A percentile compares a stretch with the other conserved stretches of the same genome.
Evolutionary conservation across 2,329 filamentous ascomycete genomes (phyloP).

Genomic region (Clonostachys sp.): DNA sequence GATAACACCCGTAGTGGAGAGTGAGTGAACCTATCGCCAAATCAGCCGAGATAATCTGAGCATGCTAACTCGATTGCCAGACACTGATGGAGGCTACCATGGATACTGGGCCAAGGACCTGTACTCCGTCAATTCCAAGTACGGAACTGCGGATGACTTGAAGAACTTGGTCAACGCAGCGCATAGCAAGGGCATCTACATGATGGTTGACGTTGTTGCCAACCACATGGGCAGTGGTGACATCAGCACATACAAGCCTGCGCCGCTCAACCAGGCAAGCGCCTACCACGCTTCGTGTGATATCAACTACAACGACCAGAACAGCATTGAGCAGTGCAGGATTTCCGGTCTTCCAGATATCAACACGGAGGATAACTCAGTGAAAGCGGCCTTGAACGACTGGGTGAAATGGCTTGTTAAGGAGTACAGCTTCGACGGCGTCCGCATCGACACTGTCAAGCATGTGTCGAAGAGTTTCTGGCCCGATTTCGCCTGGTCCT

Average conservation of each 20-base stretch:
- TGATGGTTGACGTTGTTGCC: slow-evolving; percentile 59
- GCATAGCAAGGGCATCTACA: slow-evolving; percentile 47
- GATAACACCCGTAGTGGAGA: slow-evolving; percentile 52
- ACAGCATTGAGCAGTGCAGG: slow-evolving; percentile 43
- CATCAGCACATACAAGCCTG: slow-evolving; percentile 36
- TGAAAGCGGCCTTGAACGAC: slow-evolving; percentile 45
- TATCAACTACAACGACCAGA: slow-evolving; percentile 48
- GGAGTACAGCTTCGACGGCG: slow-evolving; percentile 58
- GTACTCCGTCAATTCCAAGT: slow-evolving; percentile 49
- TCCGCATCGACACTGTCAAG: slow-evolving; percentile 58
- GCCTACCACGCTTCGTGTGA: slow-evolving; percentile 61
- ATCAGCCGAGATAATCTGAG: not conserved
- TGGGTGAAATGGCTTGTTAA: slow-evolving; percentile 56
- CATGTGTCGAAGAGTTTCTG: slow-evolving; percentile 58
- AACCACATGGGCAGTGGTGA: slow-evolving; percentile 53
- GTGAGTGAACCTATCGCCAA: slow-evolving; percentile 15
- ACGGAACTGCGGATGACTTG: slow-evolving; percentile 55
- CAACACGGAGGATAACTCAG: slow-evolving; percentile 43
- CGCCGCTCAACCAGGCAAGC: slow-evolving; percentile 41
- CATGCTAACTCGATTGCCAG: slow-evolving; percentile 9
- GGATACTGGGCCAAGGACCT: slow-evolving; percentile 51
- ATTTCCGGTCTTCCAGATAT: slow-evolving; percentile 58
- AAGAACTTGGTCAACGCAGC: slow-evolving; percentile 48
- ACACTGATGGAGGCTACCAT: slow-evolving; percentile 41
- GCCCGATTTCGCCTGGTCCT: slow-evolving; percentile 43